Evolutionary conservation across 768 basidiomycete genomes (phyloP).

Genomic region (Amanita subjunquillea): DNA sequence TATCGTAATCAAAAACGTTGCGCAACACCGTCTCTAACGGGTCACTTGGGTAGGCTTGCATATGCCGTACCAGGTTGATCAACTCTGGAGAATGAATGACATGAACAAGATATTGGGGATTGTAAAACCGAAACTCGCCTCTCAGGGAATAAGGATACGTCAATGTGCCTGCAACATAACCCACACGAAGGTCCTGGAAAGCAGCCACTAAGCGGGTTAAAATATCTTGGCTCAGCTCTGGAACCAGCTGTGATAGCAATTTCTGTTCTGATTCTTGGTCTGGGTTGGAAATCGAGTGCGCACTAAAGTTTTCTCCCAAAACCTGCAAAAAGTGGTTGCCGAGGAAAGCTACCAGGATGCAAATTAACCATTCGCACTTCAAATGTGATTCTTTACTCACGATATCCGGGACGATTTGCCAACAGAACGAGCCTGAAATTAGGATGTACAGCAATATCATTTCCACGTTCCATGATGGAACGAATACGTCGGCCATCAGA

Average conservation of each 20-base stretch:
- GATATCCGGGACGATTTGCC: slow-evolving; percentile 63
- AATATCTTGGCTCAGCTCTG: slow-evolving; percentile 42
- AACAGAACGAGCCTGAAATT: slow-evolving; percentile 54
- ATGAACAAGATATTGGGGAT: not conserved
- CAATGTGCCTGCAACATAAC: slow-evolving; percentile 45
- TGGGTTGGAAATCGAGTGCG: slow-evolving; percentile 57
- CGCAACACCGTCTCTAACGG: slow-evolving; percentile 46
- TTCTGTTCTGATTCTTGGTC: slow-evolving; percentile 56
- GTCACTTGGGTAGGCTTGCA: slow-evolving; percentile 51
- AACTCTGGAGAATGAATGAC: slow-evolving; percentile 29
- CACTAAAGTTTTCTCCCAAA: slow-evolving; percentile 58
- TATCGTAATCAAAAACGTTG: slow-evolving; percentile 64
- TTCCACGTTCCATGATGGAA: slow-evolving; percentile 30
- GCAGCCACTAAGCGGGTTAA: slow-evolving; percentile 48
- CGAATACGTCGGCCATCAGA: slow-evolving; percentile 54
- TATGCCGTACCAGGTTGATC: slow-evolving; percentile 55
- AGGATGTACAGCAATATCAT: slow-evolving; percentile 51
- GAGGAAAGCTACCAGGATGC: slow-evolving; percentile 44
- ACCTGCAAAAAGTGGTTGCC: slow-evolving; percentile 69
- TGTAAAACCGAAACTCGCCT: slow-evolving; percentile 23
- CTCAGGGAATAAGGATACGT: slow-evolving; percentile 62
- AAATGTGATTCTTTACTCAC: slow-evolving; percentile 22
- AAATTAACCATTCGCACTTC: not conserved
- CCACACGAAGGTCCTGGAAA: slow-evolving; percentile 52
- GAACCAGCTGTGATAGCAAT: slow-evolving; percentile 50